These are phyloP conservation scores for Moelleriella libera DNA, from an alignment of 2,329 filamentous ascomycete genomes.

Conservation along the genomic window DNA sequence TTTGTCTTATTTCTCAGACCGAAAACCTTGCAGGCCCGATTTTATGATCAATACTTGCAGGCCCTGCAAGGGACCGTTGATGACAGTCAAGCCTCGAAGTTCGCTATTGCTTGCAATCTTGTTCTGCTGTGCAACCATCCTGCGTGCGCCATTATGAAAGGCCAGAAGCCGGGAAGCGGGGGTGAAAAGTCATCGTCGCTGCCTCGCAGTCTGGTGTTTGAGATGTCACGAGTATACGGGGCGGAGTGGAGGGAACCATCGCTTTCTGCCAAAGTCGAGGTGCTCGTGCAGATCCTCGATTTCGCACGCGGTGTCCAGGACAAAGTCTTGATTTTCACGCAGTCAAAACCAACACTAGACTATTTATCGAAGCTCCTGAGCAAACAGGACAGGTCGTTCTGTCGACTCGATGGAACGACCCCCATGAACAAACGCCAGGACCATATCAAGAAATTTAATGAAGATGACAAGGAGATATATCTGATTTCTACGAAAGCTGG, in stretches of 20 bases:
- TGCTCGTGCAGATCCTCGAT: constrained; percentile 57
- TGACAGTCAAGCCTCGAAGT: constrained; percentile 10
- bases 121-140: constrained; percentile 39
- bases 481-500: constrained; percentile 76
- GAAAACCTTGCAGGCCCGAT: constrained; percentile 45
- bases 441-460: constrained; percentile 57
- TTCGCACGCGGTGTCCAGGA: constrained; percentile 48
- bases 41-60: constrained; percentile 41
- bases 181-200: constrained; percentile 7
- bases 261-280: constrained; percentile 53
- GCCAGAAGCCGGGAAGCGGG: not conserved
- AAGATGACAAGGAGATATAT: constrained; percentile 41
- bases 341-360: constrained; percentile 54
- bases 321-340: constrained; percentile 70
- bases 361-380: constrained; percentile 49
- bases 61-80: constrained; percentile 1
- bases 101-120: constrained; percentile 25
- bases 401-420: constrained; percentile 56
- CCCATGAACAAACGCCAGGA: constrained; percentile 41
- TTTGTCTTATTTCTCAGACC: constrained; percentile 67
- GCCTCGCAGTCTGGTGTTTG: constrained; percentile 11
- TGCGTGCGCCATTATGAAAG: constrained; percentile 25
- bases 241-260: constrained; percentile 27
- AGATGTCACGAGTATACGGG: constrained; percentile 20
- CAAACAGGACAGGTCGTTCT: constrained; percentile 29